Evolutionary conservation across 345 rosid species (phyloP), one percentile per base, ranked within the genome.

Genomic region (Aegle marmelos): DNA sequence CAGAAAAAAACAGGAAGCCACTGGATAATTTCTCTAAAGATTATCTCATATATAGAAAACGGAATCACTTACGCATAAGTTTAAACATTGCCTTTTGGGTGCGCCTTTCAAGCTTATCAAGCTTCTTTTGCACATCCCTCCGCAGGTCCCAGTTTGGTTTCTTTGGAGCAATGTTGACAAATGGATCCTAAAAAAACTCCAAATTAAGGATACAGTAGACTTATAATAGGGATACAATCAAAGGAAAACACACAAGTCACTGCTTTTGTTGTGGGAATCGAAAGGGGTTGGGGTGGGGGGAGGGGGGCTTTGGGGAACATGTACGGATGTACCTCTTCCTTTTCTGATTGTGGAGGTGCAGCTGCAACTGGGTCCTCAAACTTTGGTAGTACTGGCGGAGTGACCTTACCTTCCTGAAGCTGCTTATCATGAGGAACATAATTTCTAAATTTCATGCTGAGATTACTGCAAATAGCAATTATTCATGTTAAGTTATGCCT

Each of bases 101-200:
- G 50, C 95, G 91, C 79, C 86, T 91, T 78, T 94, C 98, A 13
- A 96, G 99, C 85, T 91, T 96, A 83, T 94, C 93, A 58, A 94
- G 95, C 92, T 94, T 96, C 91, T 91, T 95, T 83, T 92, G 97
- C 63, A 93, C 92, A 82, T 93, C 98, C 76, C 98, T 94, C 63
- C 97, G 85, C 24, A 96, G 87, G 87, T 96, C 97, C 99, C 97
- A 94, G 78, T 97, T 97, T 13, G 99, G 97, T 81, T 97, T 94
- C 89, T 97, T 94, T 5, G 99, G 99, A 80, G 98, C 98, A 79
- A 97, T 94, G 86, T 90, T 97, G 77, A 89, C 88, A 81, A 97
- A 91, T 16, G 99, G 98, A 85, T 97, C 98, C 99, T 90, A 62
- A 81, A 78, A 72, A 34, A 17, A 58, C 41, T 36, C 76, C 9